Percentiles rank a stretch among this genome's conserved stretches.
Conservation (phyloP, 164 flowering plant genomes). For the Aristolochia californica region DNA sequence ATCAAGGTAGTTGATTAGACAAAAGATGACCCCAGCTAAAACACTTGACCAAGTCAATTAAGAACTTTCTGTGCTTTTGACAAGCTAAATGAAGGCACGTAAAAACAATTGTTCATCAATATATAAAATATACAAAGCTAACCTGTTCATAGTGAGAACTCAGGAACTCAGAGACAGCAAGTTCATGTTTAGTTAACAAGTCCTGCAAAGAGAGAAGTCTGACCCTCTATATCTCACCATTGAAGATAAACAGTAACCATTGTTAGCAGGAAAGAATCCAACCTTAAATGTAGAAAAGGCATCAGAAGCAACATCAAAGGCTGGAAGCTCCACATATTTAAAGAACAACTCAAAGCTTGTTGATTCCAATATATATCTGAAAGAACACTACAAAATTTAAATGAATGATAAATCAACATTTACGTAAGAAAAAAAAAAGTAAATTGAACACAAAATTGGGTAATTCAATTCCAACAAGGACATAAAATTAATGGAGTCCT, state of each 20-base stretch:
- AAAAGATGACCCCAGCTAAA: too few species aligned
- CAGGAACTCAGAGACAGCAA: slow-evolving; percentile 58
- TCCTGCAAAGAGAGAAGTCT: slow-evolving; percentile 39
- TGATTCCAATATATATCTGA: slow-evolving; percentile 91
- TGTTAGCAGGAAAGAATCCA: slow-evolving; percentile 13
- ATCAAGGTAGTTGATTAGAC: too few species aligned
- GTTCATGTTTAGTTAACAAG: slow-evolving; percentile 77
- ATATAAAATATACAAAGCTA: slow-evolving; percentile 2
- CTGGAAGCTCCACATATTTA: slow-evolving; percentile 89
- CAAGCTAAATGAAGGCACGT: not conserved
- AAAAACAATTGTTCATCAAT: not conserved
- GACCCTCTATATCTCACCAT: too few species aligned
- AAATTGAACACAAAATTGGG: too few species aligned
- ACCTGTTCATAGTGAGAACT: slow-evolving; percentile 84
- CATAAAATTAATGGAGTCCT: too few species aligned
- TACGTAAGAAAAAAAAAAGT: too few species aligned
- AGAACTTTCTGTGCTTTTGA: not conserved
- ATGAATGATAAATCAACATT: slow-evolving; percentile 6
- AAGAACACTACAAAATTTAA: slow-evolving; percentile 32
- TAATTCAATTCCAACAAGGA: too few species aligned
- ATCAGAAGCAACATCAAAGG: slow-evolving; percentile 93
- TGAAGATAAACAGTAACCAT: slow-evolving; percentile 4
- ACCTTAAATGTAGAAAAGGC: slow-evolving; percentile 97
- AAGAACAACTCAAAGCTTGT: slow-evolving; percentile 84
- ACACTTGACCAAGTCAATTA: not conserved